A percentile compares a stretch with the other conserved stretches of the same genome.
Evolutionary conservation across 345 rosid species (phyloP).

Genomic region (Murraya paniculata): DNA sequence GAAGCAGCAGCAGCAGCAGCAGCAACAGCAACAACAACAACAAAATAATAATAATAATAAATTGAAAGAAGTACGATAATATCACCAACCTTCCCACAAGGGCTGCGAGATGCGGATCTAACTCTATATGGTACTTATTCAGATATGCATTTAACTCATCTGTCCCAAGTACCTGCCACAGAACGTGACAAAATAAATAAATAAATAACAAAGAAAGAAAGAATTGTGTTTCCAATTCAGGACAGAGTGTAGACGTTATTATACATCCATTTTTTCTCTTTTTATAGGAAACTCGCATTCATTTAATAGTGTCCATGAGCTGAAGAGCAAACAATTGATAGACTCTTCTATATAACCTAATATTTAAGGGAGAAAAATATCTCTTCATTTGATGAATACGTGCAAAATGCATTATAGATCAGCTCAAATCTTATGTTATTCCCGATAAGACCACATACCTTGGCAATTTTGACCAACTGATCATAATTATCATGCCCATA

Average conservation of each 20-base stretch:
- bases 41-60: not conserved
- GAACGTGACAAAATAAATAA: not conserved
- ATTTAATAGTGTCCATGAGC: not conserved
- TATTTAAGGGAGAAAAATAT: not conserved
- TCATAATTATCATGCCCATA: constrained; percentile 98
- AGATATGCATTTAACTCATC: constrained; percentile 84
- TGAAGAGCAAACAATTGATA: not conserved
- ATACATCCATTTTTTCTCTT: not conserved
- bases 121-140: constrained; percentile 76
- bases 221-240: constrained; percentile 1
- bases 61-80: not conserved
- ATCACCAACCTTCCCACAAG: constrained; percentile 78
- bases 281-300: too few relatives aligned
- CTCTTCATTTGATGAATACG: not conserved
- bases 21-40: too few relatives aligned
- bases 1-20: too few relatives aligned
- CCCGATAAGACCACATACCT: constrained; percentile 44
- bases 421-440: constrained; percentile 1
- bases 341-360: not conserved
- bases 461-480: constrained; percentile 94
- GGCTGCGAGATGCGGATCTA: constrained; percentile 87
- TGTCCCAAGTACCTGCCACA: constrained; percentile 79
- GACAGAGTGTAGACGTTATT: not conserved
- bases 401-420: not conserved
- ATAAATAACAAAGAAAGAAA: not conserved